These are phyloP conservation scores for Saksenaea oblongispora DNA, from an alignment of 371 early-diverging fungal species.

Conservation along the genomic window DNA sequence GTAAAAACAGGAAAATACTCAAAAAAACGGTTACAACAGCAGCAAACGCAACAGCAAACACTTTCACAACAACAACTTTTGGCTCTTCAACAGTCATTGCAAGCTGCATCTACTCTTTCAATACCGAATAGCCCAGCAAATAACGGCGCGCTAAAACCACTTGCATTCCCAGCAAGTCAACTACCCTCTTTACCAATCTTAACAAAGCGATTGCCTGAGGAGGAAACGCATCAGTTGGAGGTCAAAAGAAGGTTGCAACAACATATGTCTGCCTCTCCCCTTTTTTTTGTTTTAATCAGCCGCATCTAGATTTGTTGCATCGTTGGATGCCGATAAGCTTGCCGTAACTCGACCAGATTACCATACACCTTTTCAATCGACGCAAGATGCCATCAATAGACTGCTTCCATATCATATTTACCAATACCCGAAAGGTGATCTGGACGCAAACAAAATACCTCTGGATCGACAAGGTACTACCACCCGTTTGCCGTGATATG, in stretches of 20 bases:
- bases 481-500: not conserved
- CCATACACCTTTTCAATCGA: constrained; percentile 58
- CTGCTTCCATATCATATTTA: constrained; percentile 75
- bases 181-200: constrained; percentile 31
- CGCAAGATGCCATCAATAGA: constrained; percentile 64
- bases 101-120: constrained; percentile 13
- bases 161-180: constrained; percentile 11
- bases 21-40: constrained; percentile 49
- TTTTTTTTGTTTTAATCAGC: not conserved
- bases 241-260: constrained; percentile 38
- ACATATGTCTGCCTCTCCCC: not conserved
- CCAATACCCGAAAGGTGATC: constrained; percentile 63
- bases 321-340: constrained; percentile 51
- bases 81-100: constrained; percentile 33
- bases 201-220: constrained; percentile 50
- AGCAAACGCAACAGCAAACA: constrained; percentile 23
- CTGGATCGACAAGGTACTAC: constrained; percentile 38
- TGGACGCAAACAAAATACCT: constrained; percentile 60
- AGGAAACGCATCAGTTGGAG: constrained; percentile 45
- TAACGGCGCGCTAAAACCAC: constrained; percentile 8
- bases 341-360: constrained; percentile 54
- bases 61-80: constrained; percentile 33
- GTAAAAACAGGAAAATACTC: constrained; percentile 68
- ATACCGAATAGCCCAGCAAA: not conserved
- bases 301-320: constrained; percentile 29